Base-by-base conservation (phyloP, 441 rosid species). In the Cnidoscolus chayamansa region DNA sequence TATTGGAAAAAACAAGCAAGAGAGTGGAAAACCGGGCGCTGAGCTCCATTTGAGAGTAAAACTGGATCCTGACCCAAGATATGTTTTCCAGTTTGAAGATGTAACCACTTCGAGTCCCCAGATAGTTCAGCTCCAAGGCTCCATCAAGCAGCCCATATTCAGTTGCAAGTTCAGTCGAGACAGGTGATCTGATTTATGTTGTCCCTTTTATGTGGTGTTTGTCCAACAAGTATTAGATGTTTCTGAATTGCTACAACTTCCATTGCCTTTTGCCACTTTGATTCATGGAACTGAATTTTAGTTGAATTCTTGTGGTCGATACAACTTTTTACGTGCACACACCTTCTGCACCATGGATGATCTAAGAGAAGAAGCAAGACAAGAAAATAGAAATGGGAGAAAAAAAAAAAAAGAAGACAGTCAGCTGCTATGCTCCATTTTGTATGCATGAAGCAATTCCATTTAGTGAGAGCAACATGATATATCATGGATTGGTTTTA, bases 51-150 rank as follows among this genome's bases (percentile, higher is more conserved):
- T 94, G 86, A 89, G 82, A 72, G 91, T 94, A 74, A 89, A 90
- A 76, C 84, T 91, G 1, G 98, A 91, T 84, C 98, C 98, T 69
- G 97, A 94, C 81, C 98, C 97, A 40, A 81, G 98, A 76, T 94
- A 89, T 65, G 89, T 94, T 43, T 94, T 94, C 81, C 96, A 94
- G 86, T 91, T 94, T 57, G 98, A 91, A 78, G 98, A 94, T 75
- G 83, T 83, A 59, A 91, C 95, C 65, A 84, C 83, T 69, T 75
- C 82, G 76, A 94, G 98, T 75, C 97, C 98, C 78, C 97, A 91
- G 84, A 88, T 94, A 61, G 97, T 89, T 79, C 98, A 94, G 85
- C 95, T 90, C 75, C 97, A 86, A 76, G 93, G 97, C 77, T 88
- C 97, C 43, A 84, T 86, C 74, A 91, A 83, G 87, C 97, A 91